Percentiles rank a stretch among this genome's conserved stretches.
These are phyloP conservation scores for Exophiala spinifera DNA, from an alignment of 2,329 filamentous ascomycete species.

Conservation along the genomic window DNA sequence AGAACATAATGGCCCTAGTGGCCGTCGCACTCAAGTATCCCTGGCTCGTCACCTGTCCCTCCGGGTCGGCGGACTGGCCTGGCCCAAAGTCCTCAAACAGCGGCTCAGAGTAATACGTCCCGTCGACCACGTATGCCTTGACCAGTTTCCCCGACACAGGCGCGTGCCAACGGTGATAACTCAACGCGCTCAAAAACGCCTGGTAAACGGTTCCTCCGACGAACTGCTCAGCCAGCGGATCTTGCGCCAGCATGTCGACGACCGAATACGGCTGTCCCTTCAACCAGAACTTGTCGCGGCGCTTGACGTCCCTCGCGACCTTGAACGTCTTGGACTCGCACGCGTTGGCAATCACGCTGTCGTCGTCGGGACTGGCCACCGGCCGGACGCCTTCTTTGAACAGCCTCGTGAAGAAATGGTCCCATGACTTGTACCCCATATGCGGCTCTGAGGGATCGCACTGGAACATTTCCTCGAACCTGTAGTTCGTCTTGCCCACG, in stretches of 20 bases:
- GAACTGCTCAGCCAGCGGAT: slow-evolving; percentile 54
- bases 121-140: slow-evolving; percentile 57
- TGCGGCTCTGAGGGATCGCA: slow-evolving; percentile 30
- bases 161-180: slow-evolving; percentile 70
- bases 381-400: slow-evolving; percentile 57
- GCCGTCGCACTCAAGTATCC: slow-evolving; percentile 67
- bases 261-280: slow-evolving; percentile 68
- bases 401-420: slow-evolving; percentile 65
- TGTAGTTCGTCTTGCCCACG: slow-evolving; percentile 25
- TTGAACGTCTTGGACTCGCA: slow-evolving; percentile 63
- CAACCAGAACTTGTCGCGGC: slow-evolving; percentile 63
- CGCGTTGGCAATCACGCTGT: slow-evolving; percentile 57
- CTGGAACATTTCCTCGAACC: slow-evolving; percentile 34
- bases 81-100: slow-evolving; percentile 49
- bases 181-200: slow-evolving; percentile 64
- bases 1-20: slow-evolving; percentile 66
- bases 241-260: slow-evolving; percentile 60
- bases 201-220: slow-evolving; percentile 66
- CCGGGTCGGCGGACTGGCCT: slow-evolving; percentile 31
- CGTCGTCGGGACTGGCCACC: slow-evolving; percentile 55
- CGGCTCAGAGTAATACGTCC: slow-evolving; percentile 67
- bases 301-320: slow-evolving; percentile 49
- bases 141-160: slow-evolving; percentile 63
- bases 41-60: slow-evolving; percentile 48
- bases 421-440: slow-evolving; percentile 65